Base-by-base conservation (phyloP, 2,329 filamentous ascomycete species). In the Fonsecaea monophora region DNA sequence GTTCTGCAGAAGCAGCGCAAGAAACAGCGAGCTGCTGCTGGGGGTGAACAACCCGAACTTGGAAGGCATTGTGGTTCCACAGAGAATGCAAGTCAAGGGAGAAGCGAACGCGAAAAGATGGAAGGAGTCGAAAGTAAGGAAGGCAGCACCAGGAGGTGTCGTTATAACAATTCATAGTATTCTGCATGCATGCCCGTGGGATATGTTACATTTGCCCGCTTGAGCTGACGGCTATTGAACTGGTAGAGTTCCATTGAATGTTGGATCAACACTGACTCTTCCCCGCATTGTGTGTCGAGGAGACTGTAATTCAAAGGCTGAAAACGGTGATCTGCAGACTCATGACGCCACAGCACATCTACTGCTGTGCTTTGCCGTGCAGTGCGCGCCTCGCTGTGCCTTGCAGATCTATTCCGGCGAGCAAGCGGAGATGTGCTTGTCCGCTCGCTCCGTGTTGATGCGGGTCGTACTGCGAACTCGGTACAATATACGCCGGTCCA, bases 301-400 rank as follows among this genome's bases (percentile, higher is more conserved):
- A 4, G 45, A 12, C 18, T 21, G 40, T 50, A 10, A 21, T 50
- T 10, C 18, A 42, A 5, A 42, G 40, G 40, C 15, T 42, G 18
- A 42, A 42, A 42, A 21, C 3, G 53, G 30, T 30, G 30, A 55
- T 55, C 53, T 25, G 8, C 18, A 25, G 18, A 25, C 40, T 25
- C 45, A 50, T 50, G 45, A 50, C 53, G 53, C 53, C 53, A 55
- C 53, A 35, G 45, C 45, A n/a, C 45, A 50, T 25, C 21, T 50
- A 2, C 25, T 25, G 25, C 25, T 25, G 25, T 25, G 25, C 25
- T 25, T 25, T 25, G 25, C 25, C 3, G 25, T 25, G 25, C 25
- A 25, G 25, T 25, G 25, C 25, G 25, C 2, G 25, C 25, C 45
- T 12, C 8, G 45, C 45, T 50, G 53, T 55, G 25, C 25, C 35